Percentiles rank a stretch among this genome's conserved stretches.
Conservation (phyloP, 257 asterid genomes). For the Fraxinus quadrangulata region DNA sequence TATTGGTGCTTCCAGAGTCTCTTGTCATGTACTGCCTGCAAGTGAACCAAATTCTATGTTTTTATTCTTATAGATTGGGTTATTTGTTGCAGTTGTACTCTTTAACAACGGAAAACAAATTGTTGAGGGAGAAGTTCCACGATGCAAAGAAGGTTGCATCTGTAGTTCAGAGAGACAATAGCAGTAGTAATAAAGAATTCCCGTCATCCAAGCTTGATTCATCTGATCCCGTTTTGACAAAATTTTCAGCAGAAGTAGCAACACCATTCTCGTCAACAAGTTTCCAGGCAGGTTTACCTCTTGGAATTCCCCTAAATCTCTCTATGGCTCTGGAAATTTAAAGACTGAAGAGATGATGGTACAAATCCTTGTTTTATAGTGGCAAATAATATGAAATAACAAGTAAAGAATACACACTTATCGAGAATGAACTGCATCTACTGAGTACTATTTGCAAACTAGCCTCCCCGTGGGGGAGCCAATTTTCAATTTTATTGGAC, state of each 20-base stretch:
- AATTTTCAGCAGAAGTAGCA: slow-evolving; percentile 32
- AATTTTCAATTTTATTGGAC: background rate
- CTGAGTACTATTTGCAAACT: background rate
- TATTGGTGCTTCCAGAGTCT: background rate
- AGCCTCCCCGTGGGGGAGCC: background rate
- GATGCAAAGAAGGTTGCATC: slow-evolving; percentile 34
- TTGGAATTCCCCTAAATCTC: background rate
- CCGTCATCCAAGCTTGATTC: slow-evolving; percentile 31
- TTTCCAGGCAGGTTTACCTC: slow-evolving; percentile 45
- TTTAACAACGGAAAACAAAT: slow-evolving; percentile 65
- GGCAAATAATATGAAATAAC: background rate
- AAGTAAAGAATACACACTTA: background rate
- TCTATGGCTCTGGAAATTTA: background rate
- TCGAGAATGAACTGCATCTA: background rate
- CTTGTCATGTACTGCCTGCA: background rate
- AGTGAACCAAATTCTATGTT: background rate
- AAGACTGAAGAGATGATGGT: background rate
- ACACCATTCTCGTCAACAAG: slow-evolving; percentile 38
- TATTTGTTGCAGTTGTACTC: slow-evolving; percentile 50
- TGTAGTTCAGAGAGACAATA: slow-evolving; percentile 21
- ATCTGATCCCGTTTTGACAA: slow-evolving; percentile 20
- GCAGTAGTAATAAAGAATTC: slow-evolving; percentile 24
- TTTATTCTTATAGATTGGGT: background rate
- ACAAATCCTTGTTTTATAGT: background rate
- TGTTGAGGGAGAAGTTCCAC: slow-evolving; percentile 47